A percentile compares a stretch with the other conserved stretches of the same genome.
Conservation (phyloP, 2,329 filamentous ascomycete genomes). For the Pezicula rhizophila region DNA sequence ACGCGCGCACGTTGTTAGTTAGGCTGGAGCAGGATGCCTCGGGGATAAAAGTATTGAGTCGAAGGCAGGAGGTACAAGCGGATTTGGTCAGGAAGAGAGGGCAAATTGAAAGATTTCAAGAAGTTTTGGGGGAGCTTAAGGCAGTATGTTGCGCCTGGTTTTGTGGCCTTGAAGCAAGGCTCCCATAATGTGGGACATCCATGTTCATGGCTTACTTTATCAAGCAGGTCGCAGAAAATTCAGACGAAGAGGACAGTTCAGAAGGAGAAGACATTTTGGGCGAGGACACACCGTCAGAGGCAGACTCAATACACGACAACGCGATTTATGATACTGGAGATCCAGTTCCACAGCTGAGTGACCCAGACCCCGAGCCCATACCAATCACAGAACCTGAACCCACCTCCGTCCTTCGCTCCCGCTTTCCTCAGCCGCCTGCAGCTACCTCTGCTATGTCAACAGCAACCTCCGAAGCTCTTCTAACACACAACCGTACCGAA, state of each 20-base stretch:
- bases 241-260: conserved; percentile 27
- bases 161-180: too few species aligned
- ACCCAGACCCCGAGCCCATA: conserved; percentile 3
- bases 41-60: conserved; percentile 49
- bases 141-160: conserved; percentile 38
- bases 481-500: conserved; percentile 72
- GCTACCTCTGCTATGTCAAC: conserved; percentile 28
- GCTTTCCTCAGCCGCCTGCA: conserved; percentile 5
- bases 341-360: conserved; percentile 2
- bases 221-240: conserved; percentile 9
- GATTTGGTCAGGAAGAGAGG: conserved; percentile 62
- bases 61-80: conserved; percentile 54
- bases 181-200: background rate
- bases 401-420: conserved; percentile 19
- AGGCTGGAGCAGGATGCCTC: conserved; percentile 65
- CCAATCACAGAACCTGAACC: background rate
- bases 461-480: conserved; percentile 60
- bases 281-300: conserved; percentile 41
- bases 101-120: conserved; percentile 57
- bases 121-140: conserved; percentile 62
- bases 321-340: conserved; percentile 1
- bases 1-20: conserved; percentile 62
- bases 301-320: conserved; percentile 1
- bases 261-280: conserved; percentile 53
- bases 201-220: conserved; percentile 16